phyloP scores from a whole-genome alignment of 768 basidiomycete genomes.

The Epithele typhae region DNA sequence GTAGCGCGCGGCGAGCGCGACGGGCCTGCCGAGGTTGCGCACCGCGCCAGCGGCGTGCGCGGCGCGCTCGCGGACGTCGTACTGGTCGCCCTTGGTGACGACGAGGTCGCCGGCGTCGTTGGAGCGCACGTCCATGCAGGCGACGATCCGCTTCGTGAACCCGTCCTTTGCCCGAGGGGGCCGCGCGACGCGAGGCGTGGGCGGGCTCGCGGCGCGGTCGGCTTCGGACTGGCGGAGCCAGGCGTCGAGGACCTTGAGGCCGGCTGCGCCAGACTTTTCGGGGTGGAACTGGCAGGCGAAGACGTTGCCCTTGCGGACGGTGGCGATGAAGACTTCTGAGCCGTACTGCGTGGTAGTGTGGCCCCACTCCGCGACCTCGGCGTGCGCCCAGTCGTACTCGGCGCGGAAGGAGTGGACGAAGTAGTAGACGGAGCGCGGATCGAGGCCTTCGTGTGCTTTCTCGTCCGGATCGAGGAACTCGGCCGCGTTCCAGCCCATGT shows the following conservation, averaged over 20 bases:
- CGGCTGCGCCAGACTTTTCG: conserved; percentile 91
- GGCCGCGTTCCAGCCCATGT: conserved; percentile 95
- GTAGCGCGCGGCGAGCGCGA: conserved; percentile 84
- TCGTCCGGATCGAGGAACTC: conserved; percentile 48
- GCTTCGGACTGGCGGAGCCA: conserved; percentile 68
- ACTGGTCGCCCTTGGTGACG: conserved; percentile 99
- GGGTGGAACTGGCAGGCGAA: conserved; percentile 97
- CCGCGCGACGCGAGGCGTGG: conserved; percentile 31
- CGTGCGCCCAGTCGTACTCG: conserved; percentile 57
- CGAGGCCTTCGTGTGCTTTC: conserved; percentile 41
- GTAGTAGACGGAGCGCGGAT: conserved; percentile 74
- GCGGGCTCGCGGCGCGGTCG: conserved; percentile 32
- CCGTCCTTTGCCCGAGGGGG: conserved; percentile 48
- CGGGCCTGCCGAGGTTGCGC: conserved; percentile 96
- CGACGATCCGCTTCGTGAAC: conserved; percentile 91
- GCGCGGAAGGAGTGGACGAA: conserved; percentile 97
- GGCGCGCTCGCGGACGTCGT: conserved; percentile 84
- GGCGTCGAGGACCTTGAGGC: conserved; percentile 69
- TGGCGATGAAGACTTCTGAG: conserved; percentile 84
- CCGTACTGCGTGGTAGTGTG: conserved; percentile 92
- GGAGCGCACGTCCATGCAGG: conserved; percentile 95
- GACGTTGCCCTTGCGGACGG: conserved; percentile 76
- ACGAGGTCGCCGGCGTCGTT: conserved; percentile 97
- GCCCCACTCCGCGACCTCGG: conserved; percentile 66
- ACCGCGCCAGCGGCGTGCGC: conserved; percentile 67